Percentiles rank a stretch among this genome's conserved stretches.
Conservation (phyloP, 306 rosid species). For the Macrotyloma uniflorum region DNA sequence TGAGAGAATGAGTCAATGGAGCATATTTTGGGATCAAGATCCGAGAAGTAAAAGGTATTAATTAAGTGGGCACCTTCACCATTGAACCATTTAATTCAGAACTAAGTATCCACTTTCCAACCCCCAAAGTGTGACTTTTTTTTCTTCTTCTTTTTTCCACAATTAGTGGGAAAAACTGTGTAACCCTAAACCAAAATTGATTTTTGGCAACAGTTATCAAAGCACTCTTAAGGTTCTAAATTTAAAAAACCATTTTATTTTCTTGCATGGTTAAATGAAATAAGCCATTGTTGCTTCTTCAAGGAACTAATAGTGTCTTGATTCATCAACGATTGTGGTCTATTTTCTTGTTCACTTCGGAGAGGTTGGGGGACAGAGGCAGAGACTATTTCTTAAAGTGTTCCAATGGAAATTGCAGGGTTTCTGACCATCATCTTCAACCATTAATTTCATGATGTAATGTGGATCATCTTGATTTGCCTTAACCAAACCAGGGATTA, state of each 20-base stretch:
- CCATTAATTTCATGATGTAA: conserved; percentile 34
- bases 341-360: not conserved
- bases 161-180: conserved; percentile 2
- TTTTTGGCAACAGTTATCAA: not conserved
- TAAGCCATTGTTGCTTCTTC: conserved; percentile 23
- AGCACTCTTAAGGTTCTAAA: not conserved
- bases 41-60: conserved; percentile 21
- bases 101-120: conserved; percentile 3
- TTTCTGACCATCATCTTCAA: conserved; percentile 37
- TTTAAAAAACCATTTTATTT: conserved; percentile 12
- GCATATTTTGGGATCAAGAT: not conserved
- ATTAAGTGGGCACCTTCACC: conserved; percentile 37
- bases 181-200: conserved; percentile 15
- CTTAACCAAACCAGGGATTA: conserved; percentile 3
- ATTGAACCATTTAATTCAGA: conserved; percentile 18
- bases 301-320: conserved; percentile 4
- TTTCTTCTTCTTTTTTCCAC: not conserved
- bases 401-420: conserved; percentile 24
- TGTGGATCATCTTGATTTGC: not conserved
- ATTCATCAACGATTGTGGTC: conserved; percentile 8
- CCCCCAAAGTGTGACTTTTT: conserved; percentile 9
- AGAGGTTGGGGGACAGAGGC: not conserved
- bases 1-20: not conserved
- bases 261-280: not conserved
- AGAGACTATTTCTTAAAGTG: not conserved